These are phyloP conservation scores for Cladosporium colombiae DNA, from an alignment of 2,329 filamentous ascomycete species.

Conservation along the genomic window DNA sequence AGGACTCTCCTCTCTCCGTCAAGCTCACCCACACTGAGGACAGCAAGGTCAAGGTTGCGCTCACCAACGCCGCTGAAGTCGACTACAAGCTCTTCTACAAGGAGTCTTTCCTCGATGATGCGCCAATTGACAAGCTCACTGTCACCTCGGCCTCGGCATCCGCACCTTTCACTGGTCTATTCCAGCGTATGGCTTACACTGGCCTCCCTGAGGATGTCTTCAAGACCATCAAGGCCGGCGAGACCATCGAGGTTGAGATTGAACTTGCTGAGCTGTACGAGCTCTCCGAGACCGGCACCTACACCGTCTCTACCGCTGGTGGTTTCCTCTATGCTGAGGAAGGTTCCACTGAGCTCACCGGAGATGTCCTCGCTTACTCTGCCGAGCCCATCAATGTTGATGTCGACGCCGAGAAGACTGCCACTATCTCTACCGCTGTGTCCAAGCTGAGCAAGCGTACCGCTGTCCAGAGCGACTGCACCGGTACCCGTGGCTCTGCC, in stretches of 20 bases:
- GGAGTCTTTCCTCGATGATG: conserved; percentile 32
- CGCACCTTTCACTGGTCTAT: conserved; percentile 54
- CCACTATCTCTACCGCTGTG: conserved; percentile 51
- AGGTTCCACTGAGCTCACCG: conserved; percentile 55
- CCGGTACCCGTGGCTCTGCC: conserved; percentile 47
- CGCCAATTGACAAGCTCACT: conserved; percentile 30
- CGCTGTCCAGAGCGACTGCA: conserved; percentile 51
- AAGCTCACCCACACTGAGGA: conserved; percentile 26
- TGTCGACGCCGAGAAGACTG: conserved; percentile 59
- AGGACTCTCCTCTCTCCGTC: conserved; percentile 29
- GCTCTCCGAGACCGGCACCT: conserved; percentile 31
- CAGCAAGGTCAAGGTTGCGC: conserved; percentile 30
- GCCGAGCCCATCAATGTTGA: conserved; percentile 60
- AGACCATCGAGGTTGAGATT: conserved; percentile 56
- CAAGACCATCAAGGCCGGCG: conserved; percentile 47
- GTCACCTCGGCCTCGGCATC: conserved; percentile 25
- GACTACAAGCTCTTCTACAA: conserved; percentile 33
- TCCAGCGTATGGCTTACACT: conserved; percentile 51
- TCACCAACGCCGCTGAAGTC: conserved; percentile 30
- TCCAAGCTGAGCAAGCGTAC: conserved; percentile 52
- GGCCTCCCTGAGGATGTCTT: conserved; percentile 54
- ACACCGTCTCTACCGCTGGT: conserved; percentile 59
- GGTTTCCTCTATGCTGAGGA: conserved; percentile 57
- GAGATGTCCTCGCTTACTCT: conserved; percentile 54
- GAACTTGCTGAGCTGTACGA: conserved; percentile 57